A percentile compares a stretch with the other conserved stretches of the same genome.
phyloP scores from a whole-genome alignment of 1,284 basidiomycete species.

The Sanguinoderma infundibulare region DNA sequence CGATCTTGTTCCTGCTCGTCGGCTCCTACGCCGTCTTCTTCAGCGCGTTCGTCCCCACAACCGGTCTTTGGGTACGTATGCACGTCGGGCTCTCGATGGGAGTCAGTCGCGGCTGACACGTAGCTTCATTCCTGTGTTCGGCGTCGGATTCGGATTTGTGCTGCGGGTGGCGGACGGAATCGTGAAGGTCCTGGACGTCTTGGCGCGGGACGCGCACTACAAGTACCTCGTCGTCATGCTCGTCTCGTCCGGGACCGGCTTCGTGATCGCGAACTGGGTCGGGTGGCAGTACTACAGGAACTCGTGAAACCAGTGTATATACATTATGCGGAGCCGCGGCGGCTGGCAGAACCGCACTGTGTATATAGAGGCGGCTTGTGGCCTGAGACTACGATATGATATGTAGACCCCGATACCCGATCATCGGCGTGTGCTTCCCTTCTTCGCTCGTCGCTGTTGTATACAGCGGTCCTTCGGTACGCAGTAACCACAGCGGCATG shows the following conservation, averaged over 20 bases:
- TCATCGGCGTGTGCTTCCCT: neutral
- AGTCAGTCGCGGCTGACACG: neutral
- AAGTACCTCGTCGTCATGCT: conserved; percentile 85
- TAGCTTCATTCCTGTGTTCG: neutral
- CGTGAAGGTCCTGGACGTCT: conserved; percentile 62
- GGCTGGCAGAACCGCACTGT: too few relatives aligned
- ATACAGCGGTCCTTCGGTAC: neutral
- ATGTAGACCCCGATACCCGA: neutral
- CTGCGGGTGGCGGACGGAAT: too few relatives aligned
- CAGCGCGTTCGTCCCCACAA: conserved; percentile 63
- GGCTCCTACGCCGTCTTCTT: conserved; percentile 69
- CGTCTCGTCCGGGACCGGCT: conserved; percentile 83
- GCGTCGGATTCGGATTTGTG: neutral
- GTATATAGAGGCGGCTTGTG: too few relatives aligned
- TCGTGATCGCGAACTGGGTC: conserved; percentile 96
- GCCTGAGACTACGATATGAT: too few relatives aligned
- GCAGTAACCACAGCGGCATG: too few relatives aligned
- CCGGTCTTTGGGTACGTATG: conserved; percentile 51
- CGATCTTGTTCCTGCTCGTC: conserved; percentile 57
- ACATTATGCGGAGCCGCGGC: too few relatives aligned
- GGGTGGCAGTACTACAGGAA: conserved; percentile 95
- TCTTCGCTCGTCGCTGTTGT: neutral
- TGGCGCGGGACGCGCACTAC: conserved; percentile 82
- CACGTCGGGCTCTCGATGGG: neutral
- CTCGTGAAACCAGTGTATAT: conserved; percentile 48